A percentile compares a stretch with the other conserved stretches of the same genome.
Evolutionary conservation across 148 eudicot genomes (phyloP).

Genomic region (Rhododendron griersonianum): DNA sequence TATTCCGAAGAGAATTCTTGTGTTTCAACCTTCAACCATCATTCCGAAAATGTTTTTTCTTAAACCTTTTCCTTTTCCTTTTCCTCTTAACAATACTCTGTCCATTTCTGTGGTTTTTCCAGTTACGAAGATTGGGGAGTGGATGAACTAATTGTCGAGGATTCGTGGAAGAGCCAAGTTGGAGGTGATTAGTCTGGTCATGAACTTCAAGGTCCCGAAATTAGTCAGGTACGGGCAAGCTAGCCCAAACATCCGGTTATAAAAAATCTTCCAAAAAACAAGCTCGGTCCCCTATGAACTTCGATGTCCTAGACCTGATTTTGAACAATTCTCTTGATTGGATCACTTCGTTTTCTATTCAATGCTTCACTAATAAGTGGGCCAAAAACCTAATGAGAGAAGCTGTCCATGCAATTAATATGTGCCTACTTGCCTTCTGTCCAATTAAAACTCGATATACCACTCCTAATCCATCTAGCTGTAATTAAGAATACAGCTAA

Average conservation of each 20-base stretch:
- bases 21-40: background rate
- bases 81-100: too few relatives aligned
- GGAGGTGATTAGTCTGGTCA: conserved; percentile 57
- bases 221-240: too few relatives aligned
- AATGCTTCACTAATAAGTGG: background rate
- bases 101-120: conserved; percentile 1
- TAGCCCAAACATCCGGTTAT: too few relatives aligned
- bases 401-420: background rate
- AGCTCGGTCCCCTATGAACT: too few relatives aligned
- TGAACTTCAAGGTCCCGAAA: too few relatives aligned
- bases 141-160: conserved; percentile 92
- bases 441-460: too few relatives aligned
- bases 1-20: background rate
- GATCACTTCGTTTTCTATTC: background rate
- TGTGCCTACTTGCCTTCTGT: background rate
- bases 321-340: too few relatives aligned
- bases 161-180: conserved; percentile 98
- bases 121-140: conserved; percentile 99
- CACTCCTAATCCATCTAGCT: too few relatives aligned
- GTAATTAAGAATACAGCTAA: too few relatives aligned
- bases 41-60: background rate
- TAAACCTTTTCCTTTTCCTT: too few relatives aligned
- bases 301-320: too few relatives aligned
- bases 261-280: too few relatives aligned
- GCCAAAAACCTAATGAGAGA: background rate